Base-by-base conservation (phyloP, 208 protist genomes). In the Porcisia deanei region DNA sequence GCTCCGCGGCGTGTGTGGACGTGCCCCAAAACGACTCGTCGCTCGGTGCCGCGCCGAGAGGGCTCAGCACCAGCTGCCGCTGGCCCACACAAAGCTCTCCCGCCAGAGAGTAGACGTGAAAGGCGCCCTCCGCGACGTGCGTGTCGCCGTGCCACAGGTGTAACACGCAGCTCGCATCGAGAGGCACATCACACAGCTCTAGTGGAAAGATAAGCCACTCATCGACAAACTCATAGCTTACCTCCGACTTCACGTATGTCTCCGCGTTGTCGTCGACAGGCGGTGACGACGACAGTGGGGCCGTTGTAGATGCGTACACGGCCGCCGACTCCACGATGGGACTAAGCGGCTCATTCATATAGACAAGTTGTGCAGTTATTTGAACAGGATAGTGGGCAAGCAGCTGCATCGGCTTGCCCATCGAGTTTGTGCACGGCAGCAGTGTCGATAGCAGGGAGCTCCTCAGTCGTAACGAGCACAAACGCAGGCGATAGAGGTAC, bases 131-230 rank as follows among this genome's bases (percentile, higher is more conserved):
- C 39, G 30, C 70, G 66, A 79, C 47, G 70, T 67, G 43, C 37
- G 30, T 49, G 52, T 72, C 73, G 67, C 65, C 71, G 63, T 60
- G 63, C 61, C 71, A 78, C 53, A 80, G 69, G 41, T 76, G 73
- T 69, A 88, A n/a, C 49, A 57, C 60, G 49, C 72, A 76, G 30
- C 25, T 65, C 8, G 94, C 88, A 76, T 97, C 92, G 3, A 96
- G 76, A 30, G 95, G 95, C 63, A 99, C 57, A 63, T 97, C 92
- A 70, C 86, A 80, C 61, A 98, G 80, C 59, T 85, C 79, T 16
- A 99, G 82, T 7, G 95, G 94, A 14, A 98, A 86, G 45, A 87
- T 79, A 14, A 96, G 52, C 83, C 86, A 90, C 69, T 85, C 81
- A 12, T 85, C 64, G 0, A 47, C 4, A 52, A 80, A 80, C 22